Conservation (phyloP, 2,329 filamentous ascomycete genomes). For the Fusarium metavorans region DNA sequence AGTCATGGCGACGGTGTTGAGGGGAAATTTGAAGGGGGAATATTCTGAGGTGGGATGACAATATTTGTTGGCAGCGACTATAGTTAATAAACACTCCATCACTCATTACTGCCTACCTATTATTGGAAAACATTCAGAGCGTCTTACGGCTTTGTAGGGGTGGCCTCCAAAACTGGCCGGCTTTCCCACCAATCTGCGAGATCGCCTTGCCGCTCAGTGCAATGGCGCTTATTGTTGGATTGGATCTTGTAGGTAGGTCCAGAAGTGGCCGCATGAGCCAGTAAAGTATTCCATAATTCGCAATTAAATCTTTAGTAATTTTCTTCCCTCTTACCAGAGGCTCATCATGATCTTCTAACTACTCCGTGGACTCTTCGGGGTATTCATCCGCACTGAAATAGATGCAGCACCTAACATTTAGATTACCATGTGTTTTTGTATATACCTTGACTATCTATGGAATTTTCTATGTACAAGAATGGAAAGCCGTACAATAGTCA, state of each 20-base stretch:
- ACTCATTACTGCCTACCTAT: no score
- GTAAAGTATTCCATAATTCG: background rate
- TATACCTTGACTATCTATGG: background rate
- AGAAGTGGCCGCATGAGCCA: background rate
- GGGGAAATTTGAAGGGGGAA: background rate
- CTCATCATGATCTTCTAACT: background rate
- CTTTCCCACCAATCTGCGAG: no score
- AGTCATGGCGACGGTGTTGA: background rate
- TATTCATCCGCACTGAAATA: background rate
- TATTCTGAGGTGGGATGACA: background rate
- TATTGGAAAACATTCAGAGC: no score
- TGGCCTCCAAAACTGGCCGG: no score
- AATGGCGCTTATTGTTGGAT: no score
- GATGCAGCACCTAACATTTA: background rate
- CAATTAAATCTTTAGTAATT: background rate
- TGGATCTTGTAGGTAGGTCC: no score
- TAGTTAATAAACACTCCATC: background rate
- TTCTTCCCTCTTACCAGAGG: background rate
- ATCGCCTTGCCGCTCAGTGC: no score
- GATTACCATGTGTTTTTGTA: background rate
- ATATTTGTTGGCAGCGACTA: background rate
- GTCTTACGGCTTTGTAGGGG: no score
- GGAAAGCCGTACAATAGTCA: background rate
- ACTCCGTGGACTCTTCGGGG: background rate
- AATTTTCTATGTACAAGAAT: conserved; percentile 19